phyloP scores from a whole-genome alignment of 2,329 filamentous ascomycete genomes.

The Exserohilum turcica region DNA sequence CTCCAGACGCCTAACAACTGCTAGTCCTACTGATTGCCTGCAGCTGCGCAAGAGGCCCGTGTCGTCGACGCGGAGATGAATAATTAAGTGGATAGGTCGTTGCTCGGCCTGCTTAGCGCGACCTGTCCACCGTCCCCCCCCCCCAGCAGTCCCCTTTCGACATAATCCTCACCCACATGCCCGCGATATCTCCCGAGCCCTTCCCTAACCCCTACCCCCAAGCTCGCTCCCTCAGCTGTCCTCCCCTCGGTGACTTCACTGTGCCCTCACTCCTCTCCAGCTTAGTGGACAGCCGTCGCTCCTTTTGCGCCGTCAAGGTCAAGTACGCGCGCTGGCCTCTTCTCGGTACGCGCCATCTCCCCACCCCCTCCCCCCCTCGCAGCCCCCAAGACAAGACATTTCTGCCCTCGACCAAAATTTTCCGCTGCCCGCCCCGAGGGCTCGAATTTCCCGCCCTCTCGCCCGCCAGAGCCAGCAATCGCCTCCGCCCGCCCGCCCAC shows the following conservation, averaged over 20 bases:
- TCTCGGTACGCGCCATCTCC: slow-evolving; percentile 43
- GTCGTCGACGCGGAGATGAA: slow-evolving; percentile 34
- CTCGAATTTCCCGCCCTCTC: slow-evolving; percentile 32
- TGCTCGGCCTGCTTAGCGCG: slow-evolving; percentile 40
- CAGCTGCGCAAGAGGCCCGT: slow-evolving; percentile 31
- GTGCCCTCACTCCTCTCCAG: slow-evolving; percentile 30
- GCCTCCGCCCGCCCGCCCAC: slow-evolving; percentile 20
- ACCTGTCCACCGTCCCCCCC: slow-evolving; percentile 31
- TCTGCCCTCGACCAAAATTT: slow-evolving; percentile 45
- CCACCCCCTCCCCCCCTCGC: slow-evolving; percentile 18
- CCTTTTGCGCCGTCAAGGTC: slow-evolving; percentile 31
- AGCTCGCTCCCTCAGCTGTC: slow-evolving; percentile 31
- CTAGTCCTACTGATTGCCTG: slow-evolving; percentile 44
- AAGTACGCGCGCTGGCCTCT: slow-evolving; percentile 15
- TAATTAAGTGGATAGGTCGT: slow-evolving; percentile 32
- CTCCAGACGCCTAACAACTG: slow-evolving; percentile 19
- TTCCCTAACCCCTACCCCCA: slow-evolving; percentile 21
- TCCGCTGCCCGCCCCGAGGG: slow-evolving; percentile 34
- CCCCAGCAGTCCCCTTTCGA: slow-evolving; percentile 42
- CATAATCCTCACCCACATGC: slow-evolving; percentile 25
- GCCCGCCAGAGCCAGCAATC: slow-evolving; percentile 29
- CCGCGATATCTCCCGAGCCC: slow-evolving; percentile 32
- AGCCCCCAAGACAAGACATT: slow-evolving; percentile 23
- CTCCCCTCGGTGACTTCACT: slow-evolving; percentile 34
- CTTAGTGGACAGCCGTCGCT: slow-evolving; percentile 40